Conservation (phyloP, 176 grass and related monocot species). For the maize (Zea mays) region DNA sequence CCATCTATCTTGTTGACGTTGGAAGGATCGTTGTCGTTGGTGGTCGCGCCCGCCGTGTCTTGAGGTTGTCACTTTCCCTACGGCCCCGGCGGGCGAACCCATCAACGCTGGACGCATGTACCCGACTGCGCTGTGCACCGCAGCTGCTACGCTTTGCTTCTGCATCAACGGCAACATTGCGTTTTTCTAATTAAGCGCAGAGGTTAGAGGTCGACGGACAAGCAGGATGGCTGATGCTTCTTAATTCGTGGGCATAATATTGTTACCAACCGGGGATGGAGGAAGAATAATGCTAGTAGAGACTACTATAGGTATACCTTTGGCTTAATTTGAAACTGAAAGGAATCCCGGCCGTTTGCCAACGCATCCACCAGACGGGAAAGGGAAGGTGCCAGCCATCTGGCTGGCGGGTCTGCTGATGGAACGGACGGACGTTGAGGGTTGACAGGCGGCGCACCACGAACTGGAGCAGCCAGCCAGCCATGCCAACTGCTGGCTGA, state of each 20-base stretch:
- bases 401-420: not conserved
- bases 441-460: not conserved
- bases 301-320: not conserved
- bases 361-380: slow-evolving; percentile 17
- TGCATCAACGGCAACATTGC: not conserved
- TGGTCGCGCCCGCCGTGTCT: slow-evolving; percentile 14
- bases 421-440: slow-evolving; percentile 16
- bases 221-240: too few species aligned
- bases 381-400: not conserved
- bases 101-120: not conserved
- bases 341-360: slow-evolving; percentile 15
- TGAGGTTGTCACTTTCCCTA: slow-evolving; percentile 35
- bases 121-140: too few species aligned
- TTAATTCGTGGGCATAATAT: too few species aligned
- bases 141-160: not conserved
- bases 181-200: too few species aligned
- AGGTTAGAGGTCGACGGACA: slow-evolving; percentile 6
- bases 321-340: not conserved
- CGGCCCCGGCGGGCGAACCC: not conserved
- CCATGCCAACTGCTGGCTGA: slow-evolving; percentile 25
- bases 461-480: not conserved
- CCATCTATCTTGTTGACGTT: slow-evolving; percentile 37
- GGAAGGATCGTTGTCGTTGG: slow-evolving; percentile 17
- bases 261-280: not conserved
- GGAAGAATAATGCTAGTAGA: slow-evolving; percentile 7